phyloP scores from a whole-genome alignment of 2,329 filamentous ascomycete genomes.

The Thielaviopsis ethacetica region DNA sequence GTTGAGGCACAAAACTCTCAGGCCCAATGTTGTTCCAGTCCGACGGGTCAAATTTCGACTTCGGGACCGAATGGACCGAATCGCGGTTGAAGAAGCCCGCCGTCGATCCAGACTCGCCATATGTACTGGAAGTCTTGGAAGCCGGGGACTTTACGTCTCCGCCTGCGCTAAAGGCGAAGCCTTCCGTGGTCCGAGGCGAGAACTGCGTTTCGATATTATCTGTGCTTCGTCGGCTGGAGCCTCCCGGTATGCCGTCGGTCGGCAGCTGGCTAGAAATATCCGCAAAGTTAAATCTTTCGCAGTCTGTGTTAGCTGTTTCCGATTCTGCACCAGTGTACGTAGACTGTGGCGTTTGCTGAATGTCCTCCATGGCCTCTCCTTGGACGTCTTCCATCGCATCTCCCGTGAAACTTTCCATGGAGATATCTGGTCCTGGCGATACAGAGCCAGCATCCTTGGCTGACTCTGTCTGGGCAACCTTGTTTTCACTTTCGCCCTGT shows the following conservation, averaged over 20 bases:
- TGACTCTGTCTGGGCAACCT: neutral
- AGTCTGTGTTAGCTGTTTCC: neutral
- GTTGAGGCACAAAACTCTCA: slow-evolving; percentile 33
- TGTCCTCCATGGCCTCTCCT: neutral
- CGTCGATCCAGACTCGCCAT: slow-evolving; percentile 1
- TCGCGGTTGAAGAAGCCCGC: neutral
- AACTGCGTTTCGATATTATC: slow-evolving; percentile 49
- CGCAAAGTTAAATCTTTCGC: slow-evolving; percentile 6
- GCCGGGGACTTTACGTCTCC: slow-evolving; percentile 1
- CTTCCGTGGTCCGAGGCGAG: slow-evolving; percentile 1
- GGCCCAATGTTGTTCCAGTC: slow-evolving; percentile 38
- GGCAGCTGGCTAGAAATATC: slow-evolving; percentile 6
- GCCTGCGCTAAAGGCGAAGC: slow-evolving; percentile 13
- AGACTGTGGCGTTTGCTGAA: neutral
- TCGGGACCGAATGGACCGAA: slow-evolving; percentile 2
- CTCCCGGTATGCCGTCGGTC: neutral
- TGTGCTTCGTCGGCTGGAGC: slow-evolving; percentile 32
- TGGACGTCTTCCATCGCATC: neutral
- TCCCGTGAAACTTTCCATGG: neutral
- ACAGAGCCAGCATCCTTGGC: neutral
- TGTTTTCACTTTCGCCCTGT: neutral
- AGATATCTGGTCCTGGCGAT: neutral
- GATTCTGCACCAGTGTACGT: neutral
- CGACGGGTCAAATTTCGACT: slow-evolving; percentile 29
- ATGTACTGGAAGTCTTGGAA: slow-evolving; percentile 1